phyloP scores from a whole-genome alignment of 176 grass and related monocot species.

The Puya raimondii region DNA sequence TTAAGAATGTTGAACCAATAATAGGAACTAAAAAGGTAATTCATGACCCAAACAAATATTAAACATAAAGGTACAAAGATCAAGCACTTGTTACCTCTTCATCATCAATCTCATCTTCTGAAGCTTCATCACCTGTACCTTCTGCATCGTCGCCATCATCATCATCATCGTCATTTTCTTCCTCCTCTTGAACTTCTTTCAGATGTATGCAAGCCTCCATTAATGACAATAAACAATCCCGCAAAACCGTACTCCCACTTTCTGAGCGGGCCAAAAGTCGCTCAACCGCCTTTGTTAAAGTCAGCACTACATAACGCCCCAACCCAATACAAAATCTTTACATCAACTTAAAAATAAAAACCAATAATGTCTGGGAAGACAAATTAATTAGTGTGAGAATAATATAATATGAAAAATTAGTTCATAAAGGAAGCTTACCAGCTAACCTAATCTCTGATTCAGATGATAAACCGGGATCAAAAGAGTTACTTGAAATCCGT shows the following conservation, averaged over 20 bases:
- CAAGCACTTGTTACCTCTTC: slow-evolving; percentile 33
- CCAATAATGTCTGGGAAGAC: too few species aligned
- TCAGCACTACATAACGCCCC: slow-evolving; percentile 40
- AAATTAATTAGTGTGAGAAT: slow-evolving; percentile 11
- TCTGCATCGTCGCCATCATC: slow-evolving; percentile 27
- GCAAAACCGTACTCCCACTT: slow-evolving; percentile 31
- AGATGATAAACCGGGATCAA: slow-evolving; percentile 46
- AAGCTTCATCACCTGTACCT: slow-evolving; percentile 30
- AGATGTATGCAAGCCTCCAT: slow-evolving; percentile 62
- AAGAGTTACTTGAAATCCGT: slow-evolving; percentile 48
- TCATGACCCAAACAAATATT: too few species aligned
- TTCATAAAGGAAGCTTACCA: slow-evolving; percentile 26
- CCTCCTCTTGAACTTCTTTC: slow-evolving; percentile 51
- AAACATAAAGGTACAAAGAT: not conserved
- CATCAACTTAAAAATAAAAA: not conserved
- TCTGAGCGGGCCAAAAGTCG: slow-evolving; percentile 31
- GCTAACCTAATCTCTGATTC: slow-evolving; percentile 76
- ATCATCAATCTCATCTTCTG: slow-evolving; percentile 27
- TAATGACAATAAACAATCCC: slow-evolving; percentile 63
- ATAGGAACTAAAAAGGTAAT: too few species aligned
- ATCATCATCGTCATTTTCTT: slow-evolving; percentile 27
- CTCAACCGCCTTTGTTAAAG: slow-evolving; percentile 44
- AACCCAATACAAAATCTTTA: not conserved
- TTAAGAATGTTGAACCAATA: too few species aligned
- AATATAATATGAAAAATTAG: not conserved